These are phyloP conservation scores for Fagopyrum esculentum DNA, from an alignment of 148 eudicot genomes.

Conservation along the genomic window DNA sequence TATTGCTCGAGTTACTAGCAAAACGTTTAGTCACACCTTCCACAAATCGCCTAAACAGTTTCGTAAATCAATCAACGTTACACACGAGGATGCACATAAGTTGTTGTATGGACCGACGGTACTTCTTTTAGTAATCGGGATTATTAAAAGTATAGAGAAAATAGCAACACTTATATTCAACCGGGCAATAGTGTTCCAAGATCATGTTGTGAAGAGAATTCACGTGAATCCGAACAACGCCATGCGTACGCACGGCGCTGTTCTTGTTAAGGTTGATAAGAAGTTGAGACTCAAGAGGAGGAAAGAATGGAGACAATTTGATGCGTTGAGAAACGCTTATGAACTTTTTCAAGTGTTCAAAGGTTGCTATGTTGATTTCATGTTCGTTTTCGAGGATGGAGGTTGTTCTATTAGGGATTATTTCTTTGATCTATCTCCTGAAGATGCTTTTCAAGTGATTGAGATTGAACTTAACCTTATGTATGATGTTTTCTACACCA, in stretches of 20 bases:
- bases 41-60: background rate
- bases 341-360: background rate
- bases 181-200: background rate
- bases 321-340: background rate
- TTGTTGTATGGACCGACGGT: background rate
- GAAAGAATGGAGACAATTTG: background rate
- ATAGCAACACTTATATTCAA: background rate
- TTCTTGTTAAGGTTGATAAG: background rate
- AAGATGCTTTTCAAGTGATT: background rate
- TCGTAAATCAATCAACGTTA: background rate
- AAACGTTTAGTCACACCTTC: background rate
- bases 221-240: background rate
- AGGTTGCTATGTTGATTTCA: constrained; percentile 2
- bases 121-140: background rate
- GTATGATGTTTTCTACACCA: constrained; percentile 3
- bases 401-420: background rate
- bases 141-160: background rate
- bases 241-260: background rate
- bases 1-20: background rate
- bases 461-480: background rate
- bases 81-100: background rate
- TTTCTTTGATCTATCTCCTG: background rate
- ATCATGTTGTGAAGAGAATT: background rate
- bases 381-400: background rate
- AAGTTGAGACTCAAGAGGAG: background rate